Percentiles rank a stretch among this genome's conserved stretches.
These are phyloP conservation scores for Candida lessepsii DNA, from an alignment of 805 yeast species.

Conservation along the genomic window DNA sequence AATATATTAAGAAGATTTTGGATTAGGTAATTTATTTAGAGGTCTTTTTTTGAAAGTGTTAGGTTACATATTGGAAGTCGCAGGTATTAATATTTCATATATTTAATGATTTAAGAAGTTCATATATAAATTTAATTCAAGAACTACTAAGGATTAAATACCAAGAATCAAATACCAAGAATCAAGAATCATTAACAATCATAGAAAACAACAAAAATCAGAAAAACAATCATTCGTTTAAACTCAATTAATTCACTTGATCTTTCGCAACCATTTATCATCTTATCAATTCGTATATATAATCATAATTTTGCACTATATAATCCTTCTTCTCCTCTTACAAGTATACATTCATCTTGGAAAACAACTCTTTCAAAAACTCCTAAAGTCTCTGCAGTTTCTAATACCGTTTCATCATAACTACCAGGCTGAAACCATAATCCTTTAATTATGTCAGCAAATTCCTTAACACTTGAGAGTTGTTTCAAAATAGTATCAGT, in stretches of 20 bases:
- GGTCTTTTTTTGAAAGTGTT: no score
- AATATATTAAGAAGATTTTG: slow-evolving; percentile 44
- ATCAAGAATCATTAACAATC: no score
- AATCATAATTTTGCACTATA: slow-evolving; percentile 36
- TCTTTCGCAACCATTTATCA: no score
- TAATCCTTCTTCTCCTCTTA: slow-evolving; percentile 58
- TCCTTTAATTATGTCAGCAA: slow-evolving; percentile 45
- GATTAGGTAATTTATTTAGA: slow-evolving; percentile 16
- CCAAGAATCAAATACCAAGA: no score
- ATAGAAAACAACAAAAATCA: no score
- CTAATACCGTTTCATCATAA: slow-evolving; percentile 52
- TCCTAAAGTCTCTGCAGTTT: slow-evolving; percentile 38
- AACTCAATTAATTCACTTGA: no score
- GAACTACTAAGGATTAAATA: no score
- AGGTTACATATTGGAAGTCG: no score
- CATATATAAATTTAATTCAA: no score
- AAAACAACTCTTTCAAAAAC: slow-evolving; percentile 32
- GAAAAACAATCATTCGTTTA: no score
- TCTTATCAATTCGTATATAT: neutral
- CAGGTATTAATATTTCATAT: no score
- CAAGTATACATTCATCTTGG: slow-evolving; percentile 68
- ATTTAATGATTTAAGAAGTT: no score
- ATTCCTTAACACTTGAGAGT: slow-evolving; percentile 40
- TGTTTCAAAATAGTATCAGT: slow-evolving; percentile 39
- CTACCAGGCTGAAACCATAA: slow-evolving; percentile 89